Conservation (phyloP, 1,139 yeast species). For the Kluyveromyces sp. region DNA sequence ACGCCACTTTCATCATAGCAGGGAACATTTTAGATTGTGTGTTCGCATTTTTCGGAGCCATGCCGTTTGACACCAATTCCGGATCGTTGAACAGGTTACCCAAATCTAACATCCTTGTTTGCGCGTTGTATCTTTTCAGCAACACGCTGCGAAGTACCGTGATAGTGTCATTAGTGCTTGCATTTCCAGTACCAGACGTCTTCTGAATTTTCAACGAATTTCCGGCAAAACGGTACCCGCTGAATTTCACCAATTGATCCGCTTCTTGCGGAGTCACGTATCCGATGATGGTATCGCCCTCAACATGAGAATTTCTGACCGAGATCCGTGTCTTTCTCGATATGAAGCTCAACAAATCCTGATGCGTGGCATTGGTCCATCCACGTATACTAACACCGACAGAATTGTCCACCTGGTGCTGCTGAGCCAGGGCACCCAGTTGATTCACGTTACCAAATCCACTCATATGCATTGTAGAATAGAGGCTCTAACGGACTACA, state of each 20-base stretch:
- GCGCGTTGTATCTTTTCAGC: slow-evolving; percentile 58
- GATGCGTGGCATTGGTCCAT: slow-evolving; percentile 75
- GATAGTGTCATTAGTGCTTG: slow-evolving; percentile 43
- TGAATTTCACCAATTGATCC: slow-evolving; percentile 50
- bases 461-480: slow-evolving; percentile 22
- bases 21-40: slow-evolving; percentile 77
- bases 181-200: slow-evolving; percentile 18
- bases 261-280: slow-evolving; percentile 56
- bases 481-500: neutral
- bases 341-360: slow-evolving; percentile 62
- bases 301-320: slow-evolving; percentile 43
- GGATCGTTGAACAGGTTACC: slow-evolving; percentile 64
- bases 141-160: slow-evolving; percentile 57
- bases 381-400: slow-evolving; percentile 42
- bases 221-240: slow-evolving; percentile 80
- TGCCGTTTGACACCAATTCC: slow-evolving; percentile 52
- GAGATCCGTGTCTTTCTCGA: slow-evolving; percentile 58
- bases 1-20: slow-evolving; percentile 82
- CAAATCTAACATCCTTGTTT: slow-evolving; percentile 60
- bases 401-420: slow-evolving; percentile 22
- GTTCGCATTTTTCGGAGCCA: slow-evolving; percentile 47
- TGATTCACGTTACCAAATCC: slow-evolving; percentile 26
- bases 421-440: slow-evolving; percentile 24
- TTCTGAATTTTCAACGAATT: slow-evolving; percentile 48
- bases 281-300: slow-evolving; percentile 46